Percentiles rank a stretch among this genome's conserved stretches.
These are phyloP conservation scores for Ilex asprella DNA, from an alignment of 257 asterid species.

Conservation along the genomic window DNA sequence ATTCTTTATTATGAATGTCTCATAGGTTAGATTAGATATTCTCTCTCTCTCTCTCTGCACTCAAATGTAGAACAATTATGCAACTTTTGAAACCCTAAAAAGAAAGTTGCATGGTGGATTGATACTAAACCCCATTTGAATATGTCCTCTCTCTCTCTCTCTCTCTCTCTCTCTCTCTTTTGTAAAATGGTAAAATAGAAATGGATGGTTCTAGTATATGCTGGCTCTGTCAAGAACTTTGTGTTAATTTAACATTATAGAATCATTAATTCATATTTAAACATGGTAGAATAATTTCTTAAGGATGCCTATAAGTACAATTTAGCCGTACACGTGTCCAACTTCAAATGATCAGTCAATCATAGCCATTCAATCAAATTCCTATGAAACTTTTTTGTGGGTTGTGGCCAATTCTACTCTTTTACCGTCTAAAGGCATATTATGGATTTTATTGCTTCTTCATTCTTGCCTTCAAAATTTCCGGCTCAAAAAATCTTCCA, in stretches of 20 bases:
- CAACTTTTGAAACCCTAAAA: slow-evolving; percentile 58
- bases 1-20: slow-evolving; percentile 36
- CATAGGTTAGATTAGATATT: slow-evolving; percentile 40
- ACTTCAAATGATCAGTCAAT: no score
- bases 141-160: slow-evolving; percentile 33
- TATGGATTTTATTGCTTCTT: not conserved
- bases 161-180: no score
- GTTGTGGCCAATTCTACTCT: no score
- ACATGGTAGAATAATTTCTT: not conserved
- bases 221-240: no score
- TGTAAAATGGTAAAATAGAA: no score
- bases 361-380: no score
- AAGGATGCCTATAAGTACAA: not conserved
- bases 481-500: not conserved
- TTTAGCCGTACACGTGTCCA: not conserved
- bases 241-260: not conserved
- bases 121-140: slow-evolving; percentile 57
- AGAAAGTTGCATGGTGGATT: slow-evolving; percentile 41
- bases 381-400: no score
- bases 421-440: not conserved
- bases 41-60: slow-evolving; percentile 18
- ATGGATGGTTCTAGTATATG: no score
- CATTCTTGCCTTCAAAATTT: not conserved
- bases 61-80: slow-evolving; percentile 46
- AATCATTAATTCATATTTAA: not conserved